Evolutionary conservation across 805 yeast species (phyloP), one percentile per base, ranked within the genome.

Genomic region (Cyberlindnera maritima): DNA sequence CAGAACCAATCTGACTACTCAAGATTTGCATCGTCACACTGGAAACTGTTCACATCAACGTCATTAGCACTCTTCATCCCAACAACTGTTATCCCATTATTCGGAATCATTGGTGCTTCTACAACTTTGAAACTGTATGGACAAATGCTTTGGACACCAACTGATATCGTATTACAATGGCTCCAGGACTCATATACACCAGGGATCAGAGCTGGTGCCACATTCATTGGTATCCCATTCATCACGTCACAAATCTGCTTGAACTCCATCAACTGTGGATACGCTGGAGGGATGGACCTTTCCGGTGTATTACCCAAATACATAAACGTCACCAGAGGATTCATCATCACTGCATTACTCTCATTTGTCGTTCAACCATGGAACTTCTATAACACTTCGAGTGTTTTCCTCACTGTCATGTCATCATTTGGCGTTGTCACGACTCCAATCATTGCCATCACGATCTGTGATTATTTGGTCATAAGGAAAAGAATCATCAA

Each of bases 1-100:
- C 60, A 69, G 17, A 71, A 71, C 48, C 68, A 67, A 47, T 56
- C 68, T 21, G 76, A 71, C 50, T 71, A 60, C 47, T 61, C 74
- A 11, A 57, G 76, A 49, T 71, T 71, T 50, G 59, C 70, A 9
- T 44, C 50, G 4, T 44, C 52, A 14, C 47, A 48, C 19, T 54
- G 46, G 35, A 53, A 64, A 10, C 50, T 63, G 20, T 43, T 58
- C 36, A 43, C 41, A 26, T 71, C 70, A 9, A 54, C 64, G 6
- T 15, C 44, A 5, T 51, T 66, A 20, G 42, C 60, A 21, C 61
- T 69, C 8, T 57, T 62, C 19, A 49, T 67, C 37, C 50, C 65
- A 4, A 62, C 68, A 2, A 72, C 71, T 11, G 53, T 70, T 26
- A 63, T 70, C 13, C 72, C 74, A 12, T 47, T 68, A 14, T 65